A percentile compares a stretch with the other conserved stretches of the same genome.
Conservation (phyloP, 176 grass and related monocot genomes). For the Dendrocalamus sinicus region DNA sequence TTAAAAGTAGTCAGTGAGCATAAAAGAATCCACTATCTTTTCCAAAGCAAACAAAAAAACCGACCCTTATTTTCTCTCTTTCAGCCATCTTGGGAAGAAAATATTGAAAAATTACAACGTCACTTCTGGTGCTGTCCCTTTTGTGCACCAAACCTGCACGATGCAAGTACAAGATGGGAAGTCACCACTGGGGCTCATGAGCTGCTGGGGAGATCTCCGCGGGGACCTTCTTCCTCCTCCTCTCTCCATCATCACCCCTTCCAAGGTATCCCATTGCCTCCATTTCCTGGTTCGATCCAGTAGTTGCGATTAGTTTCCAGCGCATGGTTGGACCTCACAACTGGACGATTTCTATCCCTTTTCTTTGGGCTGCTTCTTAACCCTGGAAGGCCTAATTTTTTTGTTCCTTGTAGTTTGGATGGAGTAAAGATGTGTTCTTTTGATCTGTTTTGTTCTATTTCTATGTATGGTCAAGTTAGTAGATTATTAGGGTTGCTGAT, state of each 20-base stretch:
- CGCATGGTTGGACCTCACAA: not conserved
- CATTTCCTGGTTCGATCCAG: slow-evolving; percentile 24
- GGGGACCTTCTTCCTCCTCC: slow-evolving; percentile 2
- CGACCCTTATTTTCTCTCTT: not conserved
- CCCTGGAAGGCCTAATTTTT: not conserved
- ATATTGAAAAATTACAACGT: not conserved
- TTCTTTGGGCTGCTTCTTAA: not conserved
- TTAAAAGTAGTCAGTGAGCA: too few species aligned
- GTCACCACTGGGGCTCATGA: slow-evolving; percentile 4
- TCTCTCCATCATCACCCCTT: slow-evolving; percentile 36
- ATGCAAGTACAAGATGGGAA: slow-evolving; percentile 46
- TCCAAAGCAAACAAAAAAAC: not conserved
- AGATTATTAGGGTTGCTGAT: not conserved
- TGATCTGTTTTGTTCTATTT: not conserved
- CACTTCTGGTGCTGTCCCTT: slow-evolving; percentile 14
- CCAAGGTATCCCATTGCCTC: slow-evolving; percentile 37
- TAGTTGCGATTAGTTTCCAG: not conserved
- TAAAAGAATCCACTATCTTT: not conserved
- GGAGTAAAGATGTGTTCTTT: not conserved
- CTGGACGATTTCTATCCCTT: not conserved
- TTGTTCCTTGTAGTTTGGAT: not conserved
- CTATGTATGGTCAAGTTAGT: not conserved
- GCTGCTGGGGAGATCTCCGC: slow-evolving; percentile 9
- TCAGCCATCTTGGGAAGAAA: not conserved
- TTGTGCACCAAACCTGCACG: slow-evolving; percentile 42